Base-by-base conservation (phyloP, 768 basidiomycete genomes). In the Roridomyces roridus region DNA sequence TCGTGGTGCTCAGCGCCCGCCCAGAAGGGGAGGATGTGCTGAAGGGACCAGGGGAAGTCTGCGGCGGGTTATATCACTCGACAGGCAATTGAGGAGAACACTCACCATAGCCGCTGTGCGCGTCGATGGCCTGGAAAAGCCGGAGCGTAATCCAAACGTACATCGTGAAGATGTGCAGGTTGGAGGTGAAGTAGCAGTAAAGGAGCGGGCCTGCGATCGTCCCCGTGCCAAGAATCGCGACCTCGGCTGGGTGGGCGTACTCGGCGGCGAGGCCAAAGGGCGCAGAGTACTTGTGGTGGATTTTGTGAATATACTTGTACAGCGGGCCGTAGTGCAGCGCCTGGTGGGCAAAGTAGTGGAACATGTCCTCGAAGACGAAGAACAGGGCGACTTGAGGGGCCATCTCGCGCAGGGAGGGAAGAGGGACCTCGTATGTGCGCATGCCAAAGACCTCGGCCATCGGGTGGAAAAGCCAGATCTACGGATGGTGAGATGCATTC, bases 191-290 rank as follows among this genome's bases (percentile, higher is more conserved):
- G 76, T 75, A 85, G 74, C 89, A 92, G 78, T 91, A 97, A 50
- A 96, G 77, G 39, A 98, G 74, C 3, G 96, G 96, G 3, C 94
- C 94, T 28, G 81, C 80, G 61, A 99, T 86, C 4, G 96, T 97
- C 29, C 96, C 97, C 17, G 87, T 85, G 23, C 95, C 96, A 50
- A 98, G 88, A 64, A 98, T 94, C 70, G 97, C 86, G 49, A 96
- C 92, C 73, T 99, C 97, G 11, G 94, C 86, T 0, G 97, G 97
- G 74, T 99, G 97, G 1, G 97, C 96, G 69, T 98, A 98, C 73
- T 99, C 96, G 4, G 97, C 96, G 2, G 93, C 96, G 26, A 99
- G 85, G 59, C 97, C 97, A 68, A 98, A 97, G 0, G 97, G 97
- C 17, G 96, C 96, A 10, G 90, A 90, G 74, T 94, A 97, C 68